phyloP scores from a whole-genome alignment of 164 flowering plant species.

The Piper betle region DNA sequence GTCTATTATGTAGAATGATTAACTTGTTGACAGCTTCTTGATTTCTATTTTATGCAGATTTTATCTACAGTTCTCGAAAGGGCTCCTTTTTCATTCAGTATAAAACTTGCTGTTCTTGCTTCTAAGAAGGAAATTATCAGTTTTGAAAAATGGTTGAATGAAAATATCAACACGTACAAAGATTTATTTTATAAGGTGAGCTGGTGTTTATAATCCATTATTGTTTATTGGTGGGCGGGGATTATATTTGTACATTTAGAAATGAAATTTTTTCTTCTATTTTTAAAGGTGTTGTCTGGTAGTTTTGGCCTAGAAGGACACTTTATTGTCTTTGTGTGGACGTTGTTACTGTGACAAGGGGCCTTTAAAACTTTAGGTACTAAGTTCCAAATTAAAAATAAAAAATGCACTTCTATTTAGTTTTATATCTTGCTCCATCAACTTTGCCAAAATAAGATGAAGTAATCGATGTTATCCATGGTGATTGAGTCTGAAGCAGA shows the following conservation, averaged over 20 bases:
- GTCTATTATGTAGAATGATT: too few relatives aligned
- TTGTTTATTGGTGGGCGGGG: background rate
- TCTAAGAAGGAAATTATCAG: slow-evolving; percentile 48
- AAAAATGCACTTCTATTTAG: too few relatives aligned
- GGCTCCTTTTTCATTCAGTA: slow-evolving; percentile 46
- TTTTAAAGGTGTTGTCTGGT: too few relatives aligned
- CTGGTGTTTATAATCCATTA: background rate
- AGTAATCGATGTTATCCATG: too few relatives aligned
- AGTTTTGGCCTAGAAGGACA: too few relatives aligned
- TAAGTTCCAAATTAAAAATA: too few relatives aligned
- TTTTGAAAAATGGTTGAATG: slow-evolving; percentile 70
- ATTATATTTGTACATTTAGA: slow-evolving; percentile 1
- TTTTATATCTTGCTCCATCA: too few relatives aligned
- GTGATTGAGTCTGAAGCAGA: too few relatives aligned
- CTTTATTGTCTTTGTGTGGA: too few relatives aligned
- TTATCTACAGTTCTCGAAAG: slow-evolving; percentile 48
- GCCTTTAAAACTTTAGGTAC: too few relatives aligned
- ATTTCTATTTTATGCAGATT: slow-evolving; percentile 32
- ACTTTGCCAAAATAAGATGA: too few relatives aligned
- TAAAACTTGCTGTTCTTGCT: slow-evolving; percentile 67
- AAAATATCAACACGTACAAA: slow-evolving; percentile 33
- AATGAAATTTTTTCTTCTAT: background rate
- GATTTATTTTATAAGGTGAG: slow-evolving; percentile 73
- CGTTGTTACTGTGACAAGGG: too few relatives aligned
- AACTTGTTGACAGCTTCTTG: background rate